Evolutionary conservation across 1,284 basidiomycete species (phyloP).

Genomic region (Ustilago tritici): DNA sequence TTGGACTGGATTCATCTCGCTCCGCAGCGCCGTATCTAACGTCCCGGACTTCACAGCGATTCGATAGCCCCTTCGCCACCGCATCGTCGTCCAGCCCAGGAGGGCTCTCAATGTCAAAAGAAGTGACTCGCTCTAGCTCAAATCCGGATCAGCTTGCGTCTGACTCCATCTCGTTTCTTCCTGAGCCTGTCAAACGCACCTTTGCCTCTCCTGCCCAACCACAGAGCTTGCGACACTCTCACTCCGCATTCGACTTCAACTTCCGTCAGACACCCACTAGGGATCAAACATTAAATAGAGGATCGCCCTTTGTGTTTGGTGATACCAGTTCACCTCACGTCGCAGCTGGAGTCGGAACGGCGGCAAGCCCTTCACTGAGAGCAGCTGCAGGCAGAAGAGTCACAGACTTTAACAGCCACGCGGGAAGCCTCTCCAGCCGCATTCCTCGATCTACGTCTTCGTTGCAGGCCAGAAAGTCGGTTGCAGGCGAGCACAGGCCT

Average conservation of each 20-base stretch:
- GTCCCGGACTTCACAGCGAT: slow-evolving; percentile 15
- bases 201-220: slow-evolving; percentile 15
- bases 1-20: slow-evolving; percentile 12
- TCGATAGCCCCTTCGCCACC: slow-evolving; percentile 11
- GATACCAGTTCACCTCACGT: neutral
- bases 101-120: neutral
- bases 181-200: slow-evolving; percentile 38
- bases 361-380: slow-evolving; percentile 4
- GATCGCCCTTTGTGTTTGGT: slow-evolving; percentile 34
- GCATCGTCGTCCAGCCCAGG: slow-evolving; percentile 18
- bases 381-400: slow-evolving; percentile 12
- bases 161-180: slow-evolving; percentile 2
- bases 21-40: slow-evolving; percentile 6
- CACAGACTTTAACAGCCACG: slow-evolving; percentile 20
- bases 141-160: slow-evolving; percentile 12
- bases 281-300: neutral
- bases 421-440: slow-evolving; percentile 22
- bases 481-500: slow-evolving; percentile 10
- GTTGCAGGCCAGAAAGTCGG: slow-evolving; percentile 16
- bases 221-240: slow-evolving; percentile 19
- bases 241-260: slow-evolving; percentile 29
- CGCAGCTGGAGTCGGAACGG: neutral
- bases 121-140: slow-evolving; percentile 18
- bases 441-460: slow-evolving; percentile 26
- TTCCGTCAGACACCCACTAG: neutral